Conservation (phyloP, 768 basidiomycete genomes). For the Asterophora lycoperdoides region DNA sequence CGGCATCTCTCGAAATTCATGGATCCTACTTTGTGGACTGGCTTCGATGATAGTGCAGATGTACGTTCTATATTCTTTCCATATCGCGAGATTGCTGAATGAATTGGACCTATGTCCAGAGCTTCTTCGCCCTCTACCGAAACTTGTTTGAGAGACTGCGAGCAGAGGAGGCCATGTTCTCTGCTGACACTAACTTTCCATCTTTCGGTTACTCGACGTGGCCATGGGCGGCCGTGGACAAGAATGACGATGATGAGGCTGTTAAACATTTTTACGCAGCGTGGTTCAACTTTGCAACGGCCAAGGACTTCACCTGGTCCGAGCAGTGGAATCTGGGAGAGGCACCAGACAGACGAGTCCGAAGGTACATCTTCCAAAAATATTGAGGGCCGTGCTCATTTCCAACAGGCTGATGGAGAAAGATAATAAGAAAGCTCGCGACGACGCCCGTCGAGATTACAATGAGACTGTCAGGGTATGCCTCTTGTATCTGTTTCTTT, state of each 20-base stretch:
- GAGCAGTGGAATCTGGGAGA: slow-evolving; percentile 81
- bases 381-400: background rate
- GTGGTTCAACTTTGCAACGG: slow-evolving; percentile 84
- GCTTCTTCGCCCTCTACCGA: slow-evolving; percentile 87
- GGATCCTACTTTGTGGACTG: slow-evolving; percentile 62
- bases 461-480: slow-evolving; percentile 86
- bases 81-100: background rate
- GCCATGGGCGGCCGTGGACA: slow-evolving; percentile 55
- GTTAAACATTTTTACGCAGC: slow-evolving; percentile 76
- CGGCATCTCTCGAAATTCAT: slow-evolving; percentile 85
- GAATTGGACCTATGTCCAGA: slow-evolving; percentile 38
- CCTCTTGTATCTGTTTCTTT: slow-evolving; percentile 4
- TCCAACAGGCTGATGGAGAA: slow-evolving; percentile 79
- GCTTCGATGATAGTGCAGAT: slow-evolving; percentile 58
- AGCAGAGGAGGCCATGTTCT: slow-evolving; percentile 65
- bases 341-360: slow-evolving; percentile 80
- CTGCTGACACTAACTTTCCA: slow-evolving; percentile 53
- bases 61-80: slow-evolving; percentile 33
- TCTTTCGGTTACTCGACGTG: slow-evolving; percentile 79
- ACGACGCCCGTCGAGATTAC: slow-evolving; percentile 85
- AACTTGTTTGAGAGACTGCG: slow-evolving; percentile 82
- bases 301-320: slow-evolving; percentile 86
- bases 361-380: slow-evolving; percentile 46
- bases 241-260: slow-evolving; percentile 42
- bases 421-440: slow-evolving; percentile 90